Conservation (phyloP, 1,284 basidiomycete genomes). For the Xerocomus minutiporus region DNA sequence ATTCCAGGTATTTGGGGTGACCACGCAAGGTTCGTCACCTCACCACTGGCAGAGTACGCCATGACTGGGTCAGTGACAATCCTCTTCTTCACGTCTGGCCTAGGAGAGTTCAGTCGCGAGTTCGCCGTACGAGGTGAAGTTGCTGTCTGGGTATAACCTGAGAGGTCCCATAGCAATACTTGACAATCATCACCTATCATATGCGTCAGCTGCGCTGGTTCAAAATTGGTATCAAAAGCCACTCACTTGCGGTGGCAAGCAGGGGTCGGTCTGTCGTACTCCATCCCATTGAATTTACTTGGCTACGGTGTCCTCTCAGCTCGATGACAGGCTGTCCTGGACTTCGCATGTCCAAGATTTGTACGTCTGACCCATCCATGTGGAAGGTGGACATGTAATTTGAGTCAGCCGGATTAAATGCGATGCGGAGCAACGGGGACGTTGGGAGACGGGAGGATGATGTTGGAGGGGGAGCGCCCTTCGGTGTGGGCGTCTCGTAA, state of each 20-base stretch:
- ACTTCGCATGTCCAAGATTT: slow-evolving; percentile 91
- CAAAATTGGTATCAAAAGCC: not conserved
- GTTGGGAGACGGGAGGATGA: slow-evolving; percentile 66
- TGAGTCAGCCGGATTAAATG: slow-evolving; percentile 82
- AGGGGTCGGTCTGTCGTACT: slow-evolving; percentile 76
- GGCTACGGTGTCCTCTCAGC: slow-evolving; percentile 71
- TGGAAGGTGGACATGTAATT: slow-evolving; percentile 95
- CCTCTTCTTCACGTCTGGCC: slow-evolving; percentile 72
- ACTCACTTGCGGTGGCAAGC: slow-evolving; percentile 77
- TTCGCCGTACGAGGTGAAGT: slow-evolving; percentile 60
- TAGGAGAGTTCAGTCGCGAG: slow-evolving; percentile 66
- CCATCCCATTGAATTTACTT: slow-evolving; percentile 86
- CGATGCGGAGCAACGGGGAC: slow-evolving; percentile 77
- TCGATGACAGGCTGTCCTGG: slow-evolving; percentile 93
- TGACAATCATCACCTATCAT: slow-evolving; percentile 84
- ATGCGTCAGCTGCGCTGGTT: slow-evolving; percentile 5
- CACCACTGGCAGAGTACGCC: slow-evolving; percentile 76
- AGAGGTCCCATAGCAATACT: slow-evolving; percentile 84
- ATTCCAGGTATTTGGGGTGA: slow-evolving; percentile 72
- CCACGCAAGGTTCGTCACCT: slow-evolving; percentile 88
- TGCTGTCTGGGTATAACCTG: slow-evolving; percentile 55
- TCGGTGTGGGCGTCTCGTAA: slow-evolving; percentile 87
- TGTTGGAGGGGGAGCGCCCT: slow-evolving; percentile 57
- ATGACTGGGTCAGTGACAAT: slow-evolving; percentile 71
- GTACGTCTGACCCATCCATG: slow-evolving; percentile 81